Conservation (phyloP, 768 basidiomycete species). For the Mycena amicta region DNA sequence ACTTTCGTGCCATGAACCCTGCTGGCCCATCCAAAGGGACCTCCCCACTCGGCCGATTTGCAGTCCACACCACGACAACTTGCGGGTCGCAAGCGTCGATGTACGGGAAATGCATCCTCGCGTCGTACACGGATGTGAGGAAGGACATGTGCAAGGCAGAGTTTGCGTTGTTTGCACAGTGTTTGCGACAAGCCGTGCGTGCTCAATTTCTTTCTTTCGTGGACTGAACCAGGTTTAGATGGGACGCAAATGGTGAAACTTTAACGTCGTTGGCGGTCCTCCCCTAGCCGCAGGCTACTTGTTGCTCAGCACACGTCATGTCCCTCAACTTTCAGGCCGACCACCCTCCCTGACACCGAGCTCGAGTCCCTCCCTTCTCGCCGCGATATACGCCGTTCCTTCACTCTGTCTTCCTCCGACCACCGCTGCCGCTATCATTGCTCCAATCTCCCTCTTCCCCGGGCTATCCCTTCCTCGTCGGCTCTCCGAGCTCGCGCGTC, state of each 20-base stretch:
- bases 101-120: conserved; percentile 89
- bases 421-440: conserved; percentile 79
- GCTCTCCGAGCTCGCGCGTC: conserved; percentile 65
- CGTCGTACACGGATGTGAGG: conserved; percentile 79
- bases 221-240: neutral
- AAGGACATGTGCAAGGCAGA: conserved; percentile 85
- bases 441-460: conserved; percentile 87
- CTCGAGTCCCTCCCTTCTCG: conserved; percentile 62
- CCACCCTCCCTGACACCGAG: conserved; percentile 73
- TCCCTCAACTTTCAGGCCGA: conserved; percentile 63
- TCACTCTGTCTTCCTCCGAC: conserved; percentile 73
- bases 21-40: neutral
- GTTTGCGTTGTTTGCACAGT: conserved; percentile 81
- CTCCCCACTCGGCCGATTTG: conserved; percentile 62
- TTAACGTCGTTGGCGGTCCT: neutral
- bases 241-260: neutral
- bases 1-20: neutral
- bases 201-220: neutral
- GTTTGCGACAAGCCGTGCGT: conserved; percentile 76
- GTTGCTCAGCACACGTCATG: conserved; percentile 2
- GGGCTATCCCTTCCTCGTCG: conserved; percentile 80
- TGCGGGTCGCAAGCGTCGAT: conserved; percentile 70
- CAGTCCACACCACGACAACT: conserved; percentile 71
- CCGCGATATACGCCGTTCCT: conserved; percentile 84
- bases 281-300: neutral